phyloP scores from a whole-genome alignment of 2,329 filamentous ascomycete genomes.

The Phaeosphaeria sp. region DNA sequence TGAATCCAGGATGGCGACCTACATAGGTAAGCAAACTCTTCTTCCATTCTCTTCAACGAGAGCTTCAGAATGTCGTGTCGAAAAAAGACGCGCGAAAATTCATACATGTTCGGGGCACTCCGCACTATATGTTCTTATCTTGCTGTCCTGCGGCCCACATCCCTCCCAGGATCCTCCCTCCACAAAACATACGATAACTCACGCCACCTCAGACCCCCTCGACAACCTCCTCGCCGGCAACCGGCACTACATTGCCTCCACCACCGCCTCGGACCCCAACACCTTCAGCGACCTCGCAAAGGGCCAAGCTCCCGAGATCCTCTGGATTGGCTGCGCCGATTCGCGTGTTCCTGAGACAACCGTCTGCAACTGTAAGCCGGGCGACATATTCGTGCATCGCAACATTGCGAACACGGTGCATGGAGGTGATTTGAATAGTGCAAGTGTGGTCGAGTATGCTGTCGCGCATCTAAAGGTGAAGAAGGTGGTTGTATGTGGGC shows the following conservation, averaged over 20 bases:
- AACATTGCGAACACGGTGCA: constrained; percentile 88
- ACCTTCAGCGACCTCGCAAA: constrained; percentile 73
- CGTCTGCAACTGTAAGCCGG: constrained; percentile 77
- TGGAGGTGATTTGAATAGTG: constrained; percentile 75
- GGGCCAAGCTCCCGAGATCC: constrained; percentile 71
- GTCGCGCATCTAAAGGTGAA: constrained; percentile 73
- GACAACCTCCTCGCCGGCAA: constrained; percentile 71
- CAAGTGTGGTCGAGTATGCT: constrained; percentile 80
- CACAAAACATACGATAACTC: constrained; percentile 26
- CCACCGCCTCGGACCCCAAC: constrained; percentile 69
- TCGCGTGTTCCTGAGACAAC: constrained; percentile 85
- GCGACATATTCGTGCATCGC: constrained; percentile 87
- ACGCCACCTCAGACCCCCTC: constrained; percentile 56
- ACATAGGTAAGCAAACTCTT: constrained; percentile 1
- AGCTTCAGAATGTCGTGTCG: not conserved
- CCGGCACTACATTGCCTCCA: constrained; percentile 72
- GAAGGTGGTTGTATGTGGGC: constrained; percentile 68
- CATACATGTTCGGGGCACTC: constrained; percentile 1
- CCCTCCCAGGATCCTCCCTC: constrained; percentile 5
- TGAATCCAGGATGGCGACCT: not conserved
- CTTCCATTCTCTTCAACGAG: not conserved
- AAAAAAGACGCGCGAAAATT: not conserved
- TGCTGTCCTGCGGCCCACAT: not conserved
- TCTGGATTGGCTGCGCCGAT: constrained; percentile 90
- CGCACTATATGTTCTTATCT: constrained; percentile 13